Percentiles rank a stretch among this genome's conserved stretches.
Evolutionary conservation across 371 early-diverging fungal genomes (phyloP).

Genomic region (Mortierella sp.): DNA sequence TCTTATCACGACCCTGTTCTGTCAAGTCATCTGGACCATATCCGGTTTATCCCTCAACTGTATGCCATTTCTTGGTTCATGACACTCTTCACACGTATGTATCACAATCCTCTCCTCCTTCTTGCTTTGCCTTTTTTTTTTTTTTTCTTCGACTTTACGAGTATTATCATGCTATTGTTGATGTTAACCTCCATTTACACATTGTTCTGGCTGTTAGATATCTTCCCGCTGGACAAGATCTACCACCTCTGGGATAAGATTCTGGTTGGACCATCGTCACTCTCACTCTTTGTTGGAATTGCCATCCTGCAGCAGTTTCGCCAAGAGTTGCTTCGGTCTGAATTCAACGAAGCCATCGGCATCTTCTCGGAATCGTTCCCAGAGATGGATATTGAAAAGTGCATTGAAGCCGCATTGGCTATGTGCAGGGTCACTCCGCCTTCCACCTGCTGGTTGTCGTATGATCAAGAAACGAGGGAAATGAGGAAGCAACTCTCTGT

Average conservation of each 20-base stretch:
- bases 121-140: neutral
- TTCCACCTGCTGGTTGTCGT: conserved; percentile 51
- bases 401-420: conserved; percentile 70
- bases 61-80: conserved; percentile 89
- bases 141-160: neutral
- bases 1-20: conserved; percentile 82
- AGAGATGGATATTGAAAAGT: conserved; percentile 78
- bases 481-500: conserved; percentile 20
- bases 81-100: conserved; percentile 81
- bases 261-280: conserved; percentile 69
- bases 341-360: conserved; percentile 73
- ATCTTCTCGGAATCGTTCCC: conserved; percentile 75
- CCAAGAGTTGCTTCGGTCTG: conserved; percentile 63
- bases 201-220: conserved; percentile 58
- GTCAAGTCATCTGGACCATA: conserved; percentile 68
- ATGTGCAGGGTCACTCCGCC: conserved; percentile 79
- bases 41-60: conserved; percentile 77
- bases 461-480: conserved; percentile 46
- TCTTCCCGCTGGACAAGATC: conserved; percentile 81
- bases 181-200: neutral
- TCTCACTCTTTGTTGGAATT: conserved; percentile 77
- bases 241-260: conserved; percentile 85
- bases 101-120: neutral
- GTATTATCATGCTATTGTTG: too few relatives aligned
- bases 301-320: conserved; percentile 77